A percentile compares a stretch with the other conserved stretches of the same genome.
phyloP scores from a whole-genome alignment of 192 early-diverging fungal species.

The Glomus cerebriforme region DNA sequence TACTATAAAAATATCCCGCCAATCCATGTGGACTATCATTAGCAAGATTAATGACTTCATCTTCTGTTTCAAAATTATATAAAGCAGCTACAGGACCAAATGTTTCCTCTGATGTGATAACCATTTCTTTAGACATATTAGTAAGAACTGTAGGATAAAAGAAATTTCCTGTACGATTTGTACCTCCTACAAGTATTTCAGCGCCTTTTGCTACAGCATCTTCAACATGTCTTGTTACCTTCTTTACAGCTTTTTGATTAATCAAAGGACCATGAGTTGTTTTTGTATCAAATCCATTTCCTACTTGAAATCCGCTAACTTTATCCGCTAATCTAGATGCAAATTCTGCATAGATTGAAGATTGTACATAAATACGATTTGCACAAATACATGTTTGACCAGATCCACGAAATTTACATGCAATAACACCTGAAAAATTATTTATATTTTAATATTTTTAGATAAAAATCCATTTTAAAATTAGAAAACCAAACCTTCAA shows the following conservation, averaged over 20 bases:
- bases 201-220: slow-evolving; percentile 78
- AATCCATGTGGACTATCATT: slow-evolving; percentile 77
- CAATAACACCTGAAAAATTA: slow-evolving; percentile 46
- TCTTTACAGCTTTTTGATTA: slow-evolving; percentile 64
- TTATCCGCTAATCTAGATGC: slow-evolving; percentile 53
- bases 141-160: slow-evolving; percentile 81
- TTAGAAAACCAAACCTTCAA: slow-evolving; percentile 46
- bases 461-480: background rate
- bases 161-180: slow-evolving; percentile 63
- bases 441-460: background rate
- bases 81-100: slow-evolving; percentile 91
- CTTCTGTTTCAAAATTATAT: slow-evolving; percentile 74
- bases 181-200: slow-evolving; percentile 67
- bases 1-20: slow-evolving; percentile 84
- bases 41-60: slow-evolving; percentile 74
- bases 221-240: slow-evolving; percentile 67
- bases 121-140: slow-evolving; percentile 68
- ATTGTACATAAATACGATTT: slow-evolving; percentile 80
- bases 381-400: slow-evolving; percentile 82
- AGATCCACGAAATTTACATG: slow-evolving; percentile 68
- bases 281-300: slow-evolving; percentile 68
- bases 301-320: slow-evolving; percentile 64
- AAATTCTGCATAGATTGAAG: slow-evolving; percentile 65
- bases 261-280: slow-evolving; percentile 84
- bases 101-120: slow-evolving; percentile 76